These are phyloP conservation scores for Pyrrhoderma noxium DNA, from an alignment of 1,284 basidiomycete species.

Conservation along the genomic window DNA sequence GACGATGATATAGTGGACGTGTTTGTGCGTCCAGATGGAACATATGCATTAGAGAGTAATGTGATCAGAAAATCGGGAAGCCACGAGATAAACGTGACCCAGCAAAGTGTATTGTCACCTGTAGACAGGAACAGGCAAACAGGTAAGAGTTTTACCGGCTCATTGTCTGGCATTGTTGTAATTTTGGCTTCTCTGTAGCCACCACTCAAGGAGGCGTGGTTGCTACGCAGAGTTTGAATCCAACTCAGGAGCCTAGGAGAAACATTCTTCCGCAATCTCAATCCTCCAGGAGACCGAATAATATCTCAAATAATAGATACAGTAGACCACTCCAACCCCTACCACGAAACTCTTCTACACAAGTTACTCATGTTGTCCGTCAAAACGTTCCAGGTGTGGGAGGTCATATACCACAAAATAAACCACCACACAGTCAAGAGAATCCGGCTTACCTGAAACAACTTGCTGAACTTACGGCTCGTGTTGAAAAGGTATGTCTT, in stretches of 20 bases:
- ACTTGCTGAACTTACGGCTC: constrained; percentile 9
- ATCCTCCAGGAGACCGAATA: background rate
- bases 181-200: background rate
- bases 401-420: background rate
- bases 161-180: background rate
- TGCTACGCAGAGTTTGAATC: background rate
- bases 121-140: too few relatives aligned
- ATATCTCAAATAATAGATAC: too few relatives aligned
- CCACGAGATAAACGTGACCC: background rate
- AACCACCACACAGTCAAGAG: too few relatives aligned
- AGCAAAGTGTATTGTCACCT: background rate
- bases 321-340: too few relatives aligned
- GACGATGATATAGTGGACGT: constrained; percentile 11
- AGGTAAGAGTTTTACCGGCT: too few relatives aligned
- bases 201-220: background rate
- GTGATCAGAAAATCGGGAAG: background rate
- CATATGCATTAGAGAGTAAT: constrained; percentile 5
- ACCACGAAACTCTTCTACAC: background rate
- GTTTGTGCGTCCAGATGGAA: constrained; percentile 9
- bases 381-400: background rate
- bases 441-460: background rate
- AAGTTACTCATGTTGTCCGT: background rate
- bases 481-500: constrained; percentile 15
- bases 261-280: background rate
- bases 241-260: background rate